Evolutionary conservation across 2,329 filamentous ascomycete species (phyloP).

Genomic region (Aureobasidium uvarum): DNA sequence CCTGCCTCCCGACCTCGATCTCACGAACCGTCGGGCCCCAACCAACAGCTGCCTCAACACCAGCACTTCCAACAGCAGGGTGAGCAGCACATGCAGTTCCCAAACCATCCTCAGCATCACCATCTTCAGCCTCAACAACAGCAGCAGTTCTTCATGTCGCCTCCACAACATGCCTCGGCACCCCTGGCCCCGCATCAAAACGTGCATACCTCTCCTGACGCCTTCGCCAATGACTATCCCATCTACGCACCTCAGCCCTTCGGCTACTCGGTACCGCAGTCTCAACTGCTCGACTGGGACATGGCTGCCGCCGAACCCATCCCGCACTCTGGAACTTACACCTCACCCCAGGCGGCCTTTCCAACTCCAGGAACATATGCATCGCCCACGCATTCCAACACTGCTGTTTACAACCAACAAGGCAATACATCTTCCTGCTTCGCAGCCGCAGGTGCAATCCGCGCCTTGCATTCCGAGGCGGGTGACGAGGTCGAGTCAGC

Average conservation of each 20-base stretch:
- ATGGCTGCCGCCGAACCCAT: conserved; percentile 10
- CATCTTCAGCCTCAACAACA: background rate
- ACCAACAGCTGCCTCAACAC: background rate
- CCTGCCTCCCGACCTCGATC: background rate
- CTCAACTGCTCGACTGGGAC: conserved; percentile 17
- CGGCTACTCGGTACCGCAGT: background rate
- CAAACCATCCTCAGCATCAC: background rate
- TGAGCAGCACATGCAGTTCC: conserved; percentile 6
- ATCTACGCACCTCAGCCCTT: conserved; percentile 17
- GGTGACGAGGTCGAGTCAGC: conserved; percentile 43
- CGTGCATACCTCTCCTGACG: background rate
- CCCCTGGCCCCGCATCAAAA: background rate
- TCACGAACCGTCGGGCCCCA: background rate
- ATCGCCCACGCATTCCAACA: background rate
- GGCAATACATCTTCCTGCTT: conserved; percentile 38
- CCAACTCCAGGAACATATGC: background rate
- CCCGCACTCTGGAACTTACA: background rate
- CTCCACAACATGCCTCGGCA: background rate
- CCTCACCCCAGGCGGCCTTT: background rate
- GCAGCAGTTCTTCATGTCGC: conserved; percentile 12
- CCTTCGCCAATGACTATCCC: background rate
- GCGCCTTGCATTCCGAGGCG: conserved; percentile 44
- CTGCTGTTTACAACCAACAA: background rate
- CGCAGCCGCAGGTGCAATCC: conserved; percentile 48
- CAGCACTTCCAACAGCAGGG: background rate